Base-by-base conservation (phyloP, 352 stramenopile genomes). In the Phytophthora crassamura region DNA sequence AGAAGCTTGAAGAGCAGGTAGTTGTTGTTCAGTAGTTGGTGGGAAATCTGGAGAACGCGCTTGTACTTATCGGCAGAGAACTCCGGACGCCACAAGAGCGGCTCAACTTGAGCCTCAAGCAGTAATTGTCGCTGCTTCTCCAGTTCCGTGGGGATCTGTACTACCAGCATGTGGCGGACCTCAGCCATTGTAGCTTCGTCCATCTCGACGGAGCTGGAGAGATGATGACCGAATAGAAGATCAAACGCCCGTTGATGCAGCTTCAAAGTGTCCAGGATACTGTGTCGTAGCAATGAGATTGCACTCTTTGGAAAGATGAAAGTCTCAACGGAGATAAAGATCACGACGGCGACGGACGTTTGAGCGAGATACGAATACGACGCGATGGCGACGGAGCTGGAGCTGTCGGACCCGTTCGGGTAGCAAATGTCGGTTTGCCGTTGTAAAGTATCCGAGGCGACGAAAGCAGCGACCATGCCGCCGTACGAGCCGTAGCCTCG, bases 21-120 rank as follows among this genome's bases (percentile, higher is more conserved):
- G 65, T 89, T 92, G 77, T 88, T 91, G 75, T 88, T 93, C 30
- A 93, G 67, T n/a, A 93, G 57, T 0, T 83, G 83, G 28, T 85
- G 70, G 22, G 76, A 90, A 36, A 67, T 77, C 9, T 91, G 73
- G 5, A 94, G 59, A 11, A 94, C 78, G 0, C 59, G 56, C 41
- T 82, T 71, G 59, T 92, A 91, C 61, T 94, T 94, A 35, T 84
- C 58, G 32, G 67, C 64, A 10, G 86, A 94, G 42, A 94, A 94
- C 9, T 52, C 40, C 2, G 82, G 86, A 15, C 78, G 74, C 86
- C 86, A 94, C 35, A 94, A 42, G 22, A 76, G 59, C 3, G 83
- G 86, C 41, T 94, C 86, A 7, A 56, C 72, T 41, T 77, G 77
- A 1, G 83, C 82, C 39, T 94, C 86, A 2, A 51, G 35, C 8